phyloP scores from a whole-genome alignment of 495 filamentous ascomycete genomes.

The Xylaria longipes region DNA sequence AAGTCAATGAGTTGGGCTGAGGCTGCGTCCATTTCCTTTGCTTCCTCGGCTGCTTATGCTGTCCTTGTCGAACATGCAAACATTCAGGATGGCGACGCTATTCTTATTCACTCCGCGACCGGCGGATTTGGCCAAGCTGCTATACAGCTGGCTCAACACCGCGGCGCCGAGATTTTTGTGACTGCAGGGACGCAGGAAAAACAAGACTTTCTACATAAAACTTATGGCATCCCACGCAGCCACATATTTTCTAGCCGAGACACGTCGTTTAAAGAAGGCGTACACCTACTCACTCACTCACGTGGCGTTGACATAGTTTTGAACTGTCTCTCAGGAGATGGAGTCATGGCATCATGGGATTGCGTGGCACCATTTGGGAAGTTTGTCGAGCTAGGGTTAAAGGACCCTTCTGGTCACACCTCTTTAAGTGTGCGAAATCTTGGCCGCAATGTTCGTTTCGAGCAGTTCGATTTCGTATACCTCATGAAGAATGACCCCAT shows the following conservation, averaged over 20 bases:
- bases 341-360: slow-evolving; percentile 46
- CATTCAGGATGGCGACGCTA: slow-evolving; percentile 20
- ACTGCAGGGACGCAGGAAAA: slow-evolving; percentile 20
- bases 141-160: slow-evolving; percentile 8
- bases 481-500: slow-evolving; percentile 14
- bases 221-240: slow-evolving; percentile 16
- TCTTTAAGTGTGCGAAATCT: slow-evolving; percentile 12
- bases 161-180: slow-evolving; percentile 18
- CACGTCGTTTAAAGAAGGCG: slow-evolving; percentile 19
- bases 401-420: not conserved
- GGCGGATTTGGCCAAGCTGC: slow-evolving; percentile 23
- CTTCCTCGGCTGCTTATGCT: slow-evolving; percentile 56
- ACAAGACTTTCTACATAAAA: not conserved
- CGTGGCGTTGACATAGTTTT: slow-evolving; percentile 26
- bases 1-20: slow-evolving; percentile 47
- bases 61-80: slow-evolving; percentile 34
- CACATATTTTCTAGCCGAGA: slow-evolving; percentile 25
- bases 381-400: slow-evolving; percentile 48
- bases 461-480: slow-evolving; percentile 22
- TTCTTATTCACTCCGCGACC: slow-evolving; percentile 23
- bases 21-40: slow-evolving; percentile 51
- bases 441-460: slow-evolving; percentile 23
- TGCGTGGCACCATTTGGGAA: slow-evolving; percentile 50
- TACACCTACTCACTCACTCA: not conserved
- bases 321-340: slow-evolving; percentile 58